Base-by-base conservation (phyloP, 306 rosid species). In the Cicer yamashitae region DNA sequence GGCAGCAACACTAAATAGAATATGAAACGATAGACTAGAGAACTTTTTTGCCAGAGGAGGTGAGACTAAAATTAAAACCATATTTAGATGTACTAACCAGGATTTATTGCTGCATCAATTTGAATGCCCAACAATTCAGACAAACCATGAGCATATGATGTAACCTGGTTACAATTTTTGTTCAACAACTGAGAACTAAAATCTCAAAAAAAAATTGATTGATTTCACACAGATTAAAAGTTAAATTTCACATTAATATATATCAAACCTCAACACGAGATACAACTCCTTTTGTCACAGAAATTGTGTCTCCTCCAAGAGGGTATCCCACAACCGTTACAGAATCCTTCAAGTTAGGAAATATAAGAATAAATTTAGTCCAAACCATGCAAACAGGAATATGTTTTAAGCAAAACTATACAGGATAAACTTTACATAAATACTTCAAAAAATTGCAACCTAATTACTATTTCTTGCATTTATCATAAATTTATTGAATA, bases 321-420 rank as follows among this genome's bases (percentile, higher is more conserved):
- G 98, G 98, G 78, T 96, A 96, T 78, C 99, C 99, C 50, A 96
- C 99, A 79, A 96, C 99, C 51, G 98, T 96, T 70, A 94, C 99
- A 78, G 99, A 88, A 78, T 94, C 99, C 99, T 94, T 87, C 88
- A 82, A 78, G 47, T 80, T 57, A 74, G 74, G 44, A 70, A 70
- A 56, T 30, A 30, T 30, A 4, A 30, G 37, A 66, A 57, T 34
- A 73, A 25, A 72, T 40, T 71, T 10, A 62, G 70, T 63, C 47
- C 37, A 82, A 67, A 51, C 58, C 62, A 83, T 46, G 30, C 30
- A 37, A 52, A 45, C 14, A 51, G 39, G 60, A 76, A 53, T 39
- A 73, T 30, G 53, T 59, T 6, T 10, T 56, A 75, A 39, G 76
- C 78, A 70, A 70, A 18, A 25, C 12, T 37, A 67, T 44, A 30